phyloP scores from a whole-genome alignment of 345 rosid species.

The Corymbia maculata region DNA sequence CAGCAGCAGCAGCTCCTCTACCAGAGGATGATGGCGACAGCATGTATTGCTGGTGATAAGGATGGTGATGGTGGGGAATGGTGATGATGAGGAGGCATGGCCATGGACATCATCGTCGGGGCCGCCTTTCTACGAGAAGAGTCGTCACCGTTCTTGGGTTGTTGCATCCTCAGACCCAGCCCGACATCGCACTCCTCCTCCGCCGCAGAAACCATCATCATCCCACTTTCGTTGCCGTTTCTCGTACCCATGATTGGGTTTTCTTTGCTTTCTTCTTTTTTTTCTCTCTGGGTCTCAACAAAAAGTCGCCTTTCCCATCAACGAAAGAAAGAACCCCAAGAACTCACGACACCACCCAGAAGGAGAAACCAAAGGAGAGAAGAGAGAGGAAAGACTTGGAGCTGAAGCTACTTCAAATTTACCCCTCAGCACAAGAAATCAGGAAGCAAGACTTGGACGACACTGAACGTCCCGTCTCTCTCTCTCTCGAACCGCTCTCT shows the following conservation, averaged over 20 bases:
- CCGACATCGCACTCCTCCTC: not conserved
- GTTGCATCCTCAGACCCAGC: slow-evolving; percentile 1
- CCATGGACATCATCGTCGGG: not conserved
- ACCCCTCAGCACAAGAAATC: not conserved
- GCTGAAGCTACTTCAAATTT: not conserved
- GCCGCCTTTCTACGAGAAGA: not conserved
- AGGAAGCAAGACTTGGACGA: not conserved
- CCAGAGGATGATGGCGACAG: not conserved
- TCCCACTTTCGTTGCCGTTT: not conserved
- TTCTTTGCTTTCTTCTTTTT: not conserved
- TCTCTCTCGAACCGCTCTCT: not conserved
- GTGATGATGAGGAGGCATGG: not conserved
- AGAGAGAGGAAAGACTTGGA: not conserved
- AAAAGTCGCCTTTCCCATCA: not conserved
- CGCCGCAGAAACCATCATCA: not conserved
- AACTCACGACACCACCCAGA: not conserved
- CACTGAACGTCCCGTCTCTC: not conserved
- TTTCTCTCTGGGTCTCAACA: not conserved
- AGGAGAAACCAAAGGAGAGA: not conserved
- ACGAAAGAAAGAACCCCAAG: not conserved
- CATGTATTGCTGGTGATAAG: not conserved
- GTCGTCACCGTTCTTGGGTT: not conserved
- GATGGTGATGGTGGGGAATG: not conserved
- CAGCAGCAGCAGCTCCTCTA: not conserved
- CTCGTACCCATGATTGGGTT: not conserved